These are phyloP conservation scores for Colletotrichum sp. DNA, from an alignment of 2,329 filamentous ascomycete species.

Conservation along the genomic window DNA sequence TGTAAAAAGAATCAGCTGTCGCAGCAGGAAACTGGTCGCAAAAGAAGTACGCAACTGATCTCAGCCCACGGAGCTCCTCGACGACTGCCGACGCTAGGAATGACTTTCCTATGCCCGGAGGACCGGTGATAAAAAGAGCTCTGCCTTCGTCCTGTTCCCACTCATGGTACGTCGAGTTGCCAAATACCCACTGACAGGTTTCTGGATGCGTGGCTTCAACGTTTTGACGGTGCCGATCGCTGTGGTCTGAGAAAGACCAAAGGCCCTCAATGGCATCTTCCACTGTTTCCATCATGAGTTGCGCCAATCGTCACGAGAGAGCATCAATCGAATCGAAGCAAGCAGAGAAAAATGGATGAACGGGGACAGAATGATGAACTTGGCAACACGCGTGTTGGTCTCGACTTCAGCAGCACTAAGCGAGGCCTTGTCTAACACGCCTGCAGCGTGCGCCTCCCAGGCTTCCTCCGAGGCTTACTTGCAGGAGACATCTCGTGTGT, in stretches of 20 bases:
- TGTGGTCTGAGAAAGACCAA: background rate
- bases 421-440: background rate
- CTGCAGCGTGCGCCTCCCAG: background rate
- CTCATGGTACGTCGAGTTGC: background rate
- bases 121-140: background rate
- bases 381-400: background rate
- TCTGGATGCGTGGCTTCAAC: background rate
- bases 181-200: background rate
- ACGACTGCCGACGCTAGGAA: background rate
- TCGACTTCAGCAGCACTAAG: background rate
- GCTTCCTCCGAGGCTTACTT: background rate
- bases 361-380: background rate
- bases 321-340: background rate
- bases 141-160: background rate
- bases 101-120: background rate
- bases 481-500: background rate
- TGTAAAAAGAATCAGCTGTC: too few species aligned
- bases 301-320: background rate
- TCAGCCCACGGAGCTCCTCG: background rate
- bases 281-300: background rate
- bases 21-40: background rate
- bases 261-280: fast-evolving
- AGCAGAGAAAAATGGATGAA: background rate
- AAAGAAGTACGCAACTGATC: background rate
- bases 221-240: background rate